phyloP scores from a whole-genome alignment of 2,329 filamentous ascomycete species.

The Gnomoniopsis sp. region DNA sequence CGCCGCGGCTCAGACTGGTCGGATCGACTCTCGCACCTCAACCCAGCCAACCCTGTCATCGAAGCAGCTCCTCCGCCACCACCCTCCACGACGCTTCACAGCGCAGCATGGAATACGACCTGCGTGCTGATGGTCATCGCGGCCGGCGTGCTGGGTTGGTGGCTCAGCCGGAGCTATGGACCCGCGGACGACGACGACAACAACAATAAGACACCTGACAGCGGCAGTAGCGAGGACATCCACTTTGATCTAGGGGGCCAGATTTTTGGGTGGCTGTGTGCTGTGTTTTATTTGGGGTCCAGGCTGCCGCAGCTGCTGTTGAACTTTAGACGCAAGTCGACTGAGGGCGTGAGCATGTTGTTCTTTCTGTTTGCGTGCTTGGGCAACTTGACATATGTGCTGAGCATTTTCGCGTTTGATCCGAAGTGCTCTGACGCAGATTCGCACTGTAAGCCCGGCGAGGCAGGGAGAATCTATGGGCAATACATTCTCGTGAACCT shows the following conservation, averaged over 20 bases:
- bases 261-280: constrained; percentile 90
- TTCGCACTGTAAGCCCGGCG: constrained; percentile 58
- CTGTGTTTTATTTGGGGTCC: constrained; percentile 82
- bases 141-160: constrained; percentile 85
- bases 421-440: constrained; percentile 56
- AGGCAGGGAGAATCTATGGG: constrained; percentile 66
- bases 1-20: constrained; percentile 55
- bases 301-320: constrained; percentile 86
- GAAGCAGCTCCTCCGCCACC: constrained; percentile 38
- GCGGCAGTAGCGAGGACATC: constrained; percentile 43
- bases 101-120: constrained; percentile 68
- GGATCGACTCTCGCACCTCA: constrained; percentile 61
- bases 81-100: constrained; percentile 51
- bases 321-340: constrained; percentile 89
- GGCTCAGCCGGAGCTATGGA: constrained; percentile 56
- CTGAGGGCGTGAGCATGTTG: constrained; percentile 86
- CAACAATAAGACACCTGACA: constrained; percentile 27
- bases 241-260: constrained; percentile 77
- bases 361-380: constrained; percentile 97
- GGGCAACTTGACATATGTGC: constrained; percentile 89
- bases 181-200: constrained; percentile 37
- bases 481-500: constrained; percentile 85
- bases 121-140: constrained; percentile 78
- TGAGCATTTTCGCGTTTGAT: constrained; percentile 88
- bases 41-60: constrained; percentile 78